phyloP scores from a whole-genome alignment of 1,139 yeast species.

The Geotrichum reessii region DNA sequence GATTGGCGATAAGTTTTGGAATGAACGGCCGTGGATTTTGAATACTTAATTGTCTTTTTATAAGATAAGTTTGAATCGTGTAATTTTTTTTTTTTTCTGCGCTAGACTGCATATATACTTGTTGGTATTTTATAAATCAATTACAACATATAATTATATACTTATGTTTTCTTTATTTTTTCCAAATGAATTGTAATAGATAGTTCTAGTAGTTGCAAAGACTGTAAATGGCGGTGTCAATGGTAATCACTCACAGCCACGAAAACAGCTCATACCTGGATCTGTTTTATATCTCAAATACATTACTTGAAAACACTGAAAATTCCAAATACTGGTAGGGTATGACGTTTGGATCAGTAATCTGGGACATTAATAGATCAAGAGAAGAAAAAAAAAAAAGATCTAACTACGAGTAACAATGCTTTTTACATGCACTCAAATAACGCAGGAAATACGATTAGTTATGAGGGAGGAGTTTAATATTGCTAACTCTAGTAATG shows the following conservation, averaged over 20 bases:
- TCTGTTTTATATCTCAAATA: too few species aligned
- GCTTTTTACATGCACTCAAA: not conserved
- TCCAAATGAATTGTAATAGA: not conserved
- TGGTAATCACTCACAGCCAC: not conserved
- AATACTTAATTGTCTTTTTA: not conserved
- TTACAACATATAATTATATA: not conserved
- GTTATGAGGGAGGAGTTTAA: not conserved
- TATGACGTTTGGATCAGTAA: too few species aligned
- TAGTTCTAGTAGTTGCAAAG: not conserved
- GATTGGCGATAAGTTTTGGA: slow-evolving; percentile 31
- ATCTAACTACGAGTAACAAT: not conserved
- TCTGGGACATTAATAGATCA: too few species aligned
- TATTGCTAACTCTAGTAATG: not conserved
- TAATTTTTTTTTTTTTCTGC: not conserved
- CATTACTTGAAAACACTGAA: too few species aligned
- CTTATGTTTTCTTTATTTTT: not conserved
- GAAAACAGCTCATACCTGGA: not conserved
- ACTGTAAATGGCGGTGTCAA: not conserved
- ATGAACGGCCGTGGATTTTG: slow-evolving; percentile 22
- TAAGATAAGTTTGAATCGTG: not conserved
- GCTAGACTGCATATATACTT: not conserved
- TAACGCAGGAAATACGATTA: not conserved
- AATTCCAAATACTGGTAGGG: too few species aligned
- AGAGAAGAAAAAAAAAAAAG: too few species aligned
- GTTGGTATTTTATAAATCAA: not conserved